Conservation (phyloP, 148 eudicot genomes). For the Dianthus caryophyllus region DNA sequence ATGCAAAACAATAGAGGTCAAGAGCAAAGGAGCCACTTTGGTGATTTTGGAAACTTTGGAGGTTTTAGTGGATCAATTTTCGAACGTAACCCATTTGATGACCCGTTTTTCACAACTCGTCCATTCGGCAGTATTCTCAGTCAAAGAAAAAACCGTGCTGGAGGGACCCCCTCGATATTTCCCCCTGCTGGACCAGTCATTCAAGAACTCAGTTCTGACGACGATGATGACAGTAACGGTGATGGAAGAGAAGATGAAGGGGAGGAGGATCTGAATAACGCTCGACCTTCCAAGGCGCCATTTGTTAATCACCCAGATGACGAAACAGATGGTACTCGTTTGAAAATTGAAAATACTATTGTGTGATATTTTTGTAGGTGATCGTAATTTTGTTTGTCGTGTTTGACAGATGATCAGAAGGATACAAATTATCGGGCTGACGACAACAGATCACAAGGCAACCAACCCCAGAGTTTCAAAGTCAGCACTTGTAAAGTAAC, state of each 20-base stretch:
- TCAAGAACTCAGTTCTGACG: conserved; percentile 56
- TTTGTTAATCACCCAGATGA: conserved; percentile 84
- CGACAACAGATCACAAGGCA: conserved; percentile 11
- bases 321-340: conserved; percentile 36
- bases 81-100: conserved; percentile 65
- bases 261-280: conserved; percentile 14
- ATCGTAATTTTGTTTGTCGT: neutral
- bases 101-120: conserved; percentile 58
- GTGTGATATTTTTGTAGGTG: neutral
- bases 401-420: conserved; percentile 35
- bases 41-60: conserved; percentile 36
- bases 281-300: conserved; percentile 36
- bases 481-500: conserved; percentile 54
- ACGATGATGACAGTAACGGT: conserved; percentile 30
- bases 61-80: conserved; percentile 37
- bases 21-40: conserved; percentile 35
- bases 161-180: conserved; percentile 20
- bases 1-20: conserved; percentile 44
- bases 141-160: conserved; percentile 23
- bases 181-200: conserved; percentile 49
- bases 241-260: conserved; percentile 22
- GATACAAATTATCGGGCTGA: conserved; percentile 20
- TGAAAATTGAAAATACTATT: neutral
- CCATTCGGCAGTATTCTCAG: conserved; percentile 40
- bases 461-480: conserved; percentile 29